phyloP scores from a whole-genome alignment of 2,329 filamentous ascomycete species.

The Ceratocystis smalleyi region DNA sequence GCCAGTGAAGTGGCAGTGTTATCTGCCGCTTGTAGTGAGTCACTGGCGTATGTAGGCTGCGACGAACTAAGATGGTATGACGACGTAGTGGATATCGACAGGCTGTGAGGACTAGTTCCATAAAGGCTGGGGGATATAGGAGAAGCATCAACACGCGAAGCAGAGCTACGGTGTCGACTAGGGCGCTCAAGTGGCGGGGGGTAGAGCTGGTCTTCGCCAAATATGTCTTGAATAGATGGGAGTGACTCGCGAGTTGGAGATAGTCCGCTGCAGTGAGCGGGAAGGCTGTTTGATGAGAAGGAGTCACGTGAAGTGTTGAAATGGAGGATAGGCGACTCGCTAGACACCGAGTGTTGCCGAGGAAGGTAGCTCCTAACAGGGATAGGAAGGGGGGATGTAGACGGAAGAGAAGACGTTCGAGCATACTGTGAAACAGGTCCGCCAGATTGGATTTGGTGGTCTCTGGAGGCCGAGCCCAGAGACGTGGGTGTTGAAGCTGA shows the following conservation, averaged over 20 bases:
- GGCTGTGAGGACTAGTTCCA: slow-evolving; percentile 12
- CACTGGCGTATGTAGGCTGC: slow-evolving; percentile 6
- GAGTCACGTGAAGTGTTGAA: not conserved
- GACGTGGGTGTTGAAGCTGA: slow-evolving; percentile 4
- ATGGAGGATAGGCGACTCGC: not conserved
- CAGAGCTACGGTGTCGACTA: slow-evolving; percentile 4
- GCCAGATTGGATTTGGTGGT: not conserved
- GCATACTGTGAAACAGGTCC: slow-evolving; percentile 1
- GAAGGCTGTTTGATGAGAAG: slow-evolving; percentile 5
- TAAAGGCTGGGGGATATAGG: slow-evolving; percentile 7
- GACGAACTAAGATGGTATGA: slow-evolving; percentile 15
- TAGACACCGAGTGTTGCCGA: not conserved
- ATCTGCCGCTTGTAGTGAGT: not conserved
- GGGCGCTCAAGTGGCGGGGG: not conserved
- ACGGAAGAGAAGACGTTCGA: slow-evolving; percentile 7
- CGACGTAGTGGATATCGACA: slow-evolving; percentile 3
- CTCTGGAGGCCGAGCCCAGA: not conserved
- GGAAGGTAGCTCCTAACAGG: slow-evolving; percentile 1
- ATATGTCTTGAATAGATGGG: slow-evolving; percentile 9
- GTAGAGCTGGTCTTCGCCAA: slow-evolving; percentile 8
- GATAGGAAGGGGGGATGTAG: slow-evolving; percentile 4
- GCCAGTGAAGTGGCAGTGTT: not conserved
- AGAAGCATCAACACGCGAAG: slow-evolving; percentile 7
- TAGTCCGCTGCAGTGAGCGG: not conserved
- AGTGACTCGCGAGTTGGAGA: not conserved